Percentiles rank a stretch among this genome's conserved stretches.
These are phyloP conservation scores for Gynostemma pentaphyllum DNA, from an alignment of 306 rosid species.

Conservation along the genomic window DNA sequence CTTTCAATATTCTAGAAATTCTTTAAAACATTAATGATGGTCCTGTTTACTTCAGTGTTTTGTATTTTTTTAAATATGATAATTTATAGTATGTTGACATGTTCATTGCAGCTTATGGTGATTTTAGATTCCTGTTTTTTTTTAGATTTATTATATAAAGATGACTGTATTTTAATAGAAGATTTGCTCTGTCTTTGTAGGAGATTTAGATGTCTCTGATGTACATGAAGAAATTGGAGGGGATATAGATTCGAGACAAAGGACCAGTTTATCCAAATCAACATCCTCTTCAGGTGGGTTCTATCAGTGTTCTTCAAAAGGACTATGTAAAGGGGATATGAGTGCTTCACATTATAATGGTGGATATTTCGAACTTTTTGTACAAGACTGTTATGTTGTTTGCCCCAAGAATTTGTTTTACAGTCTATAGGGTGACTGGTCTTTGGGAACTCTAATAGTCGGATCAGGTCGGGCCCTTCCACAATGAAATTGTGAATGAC, in stretches of 20 bases:
- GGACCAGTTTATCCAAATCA: constrained; percentile 77
- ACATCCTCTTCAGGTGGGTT: constrained; percentile 99
- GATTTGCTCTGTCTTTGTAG: constrained; percentile 20
- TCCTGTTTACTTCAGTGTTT: neutral
- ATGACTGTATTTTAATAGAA: neutral
- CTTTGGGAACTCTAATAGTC: constrained; percentile 66
- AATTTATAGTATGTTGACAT: neutral
- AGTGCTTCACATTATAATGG: constrained; percentile 82
- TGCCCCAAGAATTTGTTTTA: constrained; percentile 66
- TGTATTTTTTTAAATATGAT: neutral
- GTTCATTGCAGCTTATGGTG: neutral
- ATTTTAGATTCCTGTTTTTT: neutral
- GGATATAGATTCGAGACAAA: constrained; percentile 44
- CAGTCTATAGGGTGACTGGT: constrained; percentile 86
- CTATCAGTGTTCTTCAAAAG: constrained; percentile 79
- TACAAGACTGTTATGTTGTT: constrained; percentile 77
- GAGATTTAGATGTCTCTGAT: constrained; percentile 94
- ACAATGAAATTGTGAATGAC: constrained; percentile 67
- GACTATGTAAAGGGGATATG: constrained; percentile 92
- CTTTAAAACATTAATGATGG: neutral
- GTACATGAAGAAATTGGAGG: constrained; percentile 67
- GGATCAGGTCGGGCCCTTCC: constrained; percentile 58
- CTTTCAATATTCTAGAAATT: neutral
- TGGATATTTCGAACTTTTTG: constrained; percentile 78
- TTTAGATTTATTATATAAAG: neutral